Base-by-base conservation (phyloP, 192 early-diverging fungal genomes). In the Podila epicladia region DNA sequence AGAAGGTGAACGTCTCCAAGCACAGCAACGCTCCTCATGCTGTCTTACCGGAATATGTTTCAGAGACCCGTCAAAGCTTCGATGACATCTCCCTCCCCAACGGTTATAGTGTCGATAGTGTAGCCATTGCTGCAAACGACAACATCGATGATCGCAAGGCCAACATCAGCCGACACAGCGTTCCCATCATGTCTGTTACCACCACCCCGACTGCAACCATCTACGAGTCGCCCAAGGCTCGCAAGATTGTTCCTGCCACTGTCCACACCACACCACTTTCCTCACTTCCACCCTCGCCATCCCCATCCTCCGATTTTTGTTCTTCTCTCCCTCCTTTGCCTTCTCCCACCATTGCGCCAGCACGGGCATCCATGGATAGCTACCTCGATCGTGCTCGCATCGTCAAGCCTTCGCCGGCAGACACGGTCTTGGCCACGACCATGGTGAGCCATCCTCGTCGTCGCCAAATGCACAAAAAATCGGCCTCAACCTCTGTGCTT, bases 21-120 rank as follows among this genome's bases (percentile, higher is more conserved):
- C 65, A 65, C 4, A 63, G 77, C 19, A 73, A 55, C 67, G 72
- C 72, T 55, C 77, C 77, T 19, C 77, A 80, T 53, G 77, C 77
- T 37, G 68, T 80, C 59, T 58, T 76, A 3, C 67, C 74, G 1
- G 74, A 69, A 31, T 33, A 67, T 17, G 61, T 57, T 17, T 55
- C 24, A 26, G 53, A 55, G 22, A 9, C 19, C 24, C 22, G 53
- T 55, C 53, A 55, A 26, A 55, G 53, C 53, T 55, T 55, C 17
- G 53, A 55, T 22, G 53, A 22, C 5, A 55, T 55, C n/a, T 55
- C 53, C 8, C 26, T 55, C 22, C 22, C 57, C 33, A 60, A 50
- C 62, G 45, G 35, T 35, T 22, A 55, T 31, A n/a, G 50, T 64
- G 53, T 24, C 53, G 24, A 65, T 35, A 58, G 22, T 48, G 26